A percentile compares a stretch with the other conserved stretches of the same genome.
These are phyloP conservation scores for Sarocladiaceae sp. DNA, from an alignment of 2,329 filamentous ascomycete genomes.

Conservation along the genomic window DNA sequence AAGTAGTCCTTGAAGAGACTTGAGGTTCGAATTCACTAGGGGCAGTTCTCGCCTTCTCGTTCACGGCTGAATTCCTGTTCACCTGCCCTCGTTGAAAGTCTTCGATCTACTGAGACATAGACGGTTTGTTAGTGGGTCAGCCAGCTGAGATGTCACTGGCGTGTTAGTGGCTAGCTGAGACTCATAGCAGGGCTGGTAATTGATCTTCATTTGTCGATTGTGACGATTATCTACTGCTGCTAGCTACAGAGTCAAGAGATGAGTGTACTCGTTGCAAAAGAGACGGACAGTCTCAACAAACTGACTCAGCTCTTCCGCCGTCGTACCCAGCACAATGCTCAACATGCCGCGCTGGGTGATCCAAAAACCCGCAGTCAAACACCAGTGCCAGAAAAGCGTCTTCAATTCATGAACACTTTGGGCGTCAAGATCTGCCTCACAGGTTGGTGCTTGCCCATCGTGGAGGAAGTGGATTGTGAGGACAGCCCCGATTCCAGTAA, in stretches of 20 bases:
- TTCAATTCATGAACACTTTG: not conserved
- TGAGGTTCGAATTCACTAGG: too few species aligned
- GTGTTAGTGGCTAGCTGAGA: too few species aligned
- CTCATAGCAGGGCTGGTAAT: too few species aligned
- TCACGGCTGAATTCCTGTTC: too few species aligned
- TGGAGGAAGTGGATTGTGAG: not conserved
- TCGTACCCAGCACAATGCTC: constrained; percentile 3
- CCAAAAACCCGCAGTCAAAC: not conserved
- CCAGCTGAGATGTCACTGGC: too few species aligned
- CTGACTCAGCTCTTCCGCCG: not conserved
- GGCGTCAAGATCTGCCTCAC: not conserved
- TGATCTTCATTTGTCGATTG: not conserved
- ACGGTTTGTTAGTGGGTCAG: too few species aligned
- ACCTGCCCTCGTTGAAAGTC: too few species aligned
- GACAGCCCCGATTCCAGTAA: not conserved
- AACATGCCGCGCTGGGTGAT: constrained; percentile 1
- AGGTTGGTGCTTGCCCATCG: not conserved
- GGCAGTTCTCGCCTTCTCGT: too few species aligned
- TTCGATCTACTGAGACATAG: too few species aligned
- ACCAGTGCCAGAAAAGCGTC: not conserved
- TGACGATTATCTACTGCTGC: not conserved
- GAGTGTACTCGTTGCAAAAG: not conserved
- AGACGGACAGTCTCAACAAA: not conserved
- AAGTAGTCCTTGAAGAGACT: too few species aligned
- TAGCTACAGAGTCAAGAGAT: not conserved